Evolutionary conservation across 192 early-diverging fungal genomes (phyloP), one percentile per base, ranked within the genome.

Genomic region (Coemansia sp.): DNA sequence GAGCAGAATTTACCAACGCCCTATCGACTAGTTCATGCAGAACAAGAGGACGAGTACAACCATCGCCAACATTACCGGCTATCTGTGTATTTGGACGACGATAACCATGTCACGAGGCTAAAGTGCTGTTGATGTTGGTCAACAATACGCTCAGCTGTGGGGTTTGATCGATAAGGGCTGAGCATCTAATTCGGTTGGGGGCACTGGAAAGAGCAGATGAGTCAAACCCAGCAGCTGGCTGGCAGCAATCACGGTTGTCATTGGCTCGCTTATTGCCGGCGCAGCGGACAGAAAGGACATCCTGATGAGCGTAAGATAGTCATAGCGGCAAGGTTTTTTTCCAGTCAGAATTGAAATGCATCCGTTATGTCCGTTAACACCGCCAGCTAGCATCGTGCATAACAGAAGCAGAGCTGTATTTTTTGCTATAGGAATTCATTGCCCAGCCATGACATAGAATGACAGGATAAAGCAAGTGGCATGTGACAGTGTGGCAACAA

Each of bases 51-150:
- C 69, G 75, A 77, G 64, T 77, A 75, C 64, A 83, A 75, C 38
- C 72, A 83, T 61, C 67, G 75, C 12, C 75, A 83, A 59, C 80
- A 83, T 48, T 83, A 83, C 51, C 72, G 75, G n/a, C 45, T 77
- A 27, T 75, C 72, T 2, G 31, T 83, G 2, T 83, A 77, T 34
- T 41, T 77, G 38, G 80, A 82, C 41, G 74, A 82, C 37, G 48
- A 83, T 59, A 83, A 75, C 67, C 80, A 83, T 53, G 80, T 83
- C 14, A 83, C 80, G 55, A 83, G 75, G 67, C 75, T 77, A 5
- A 78, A 83, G 53, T 83, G 80, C 51, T 75, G 69, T 60, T 83
- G 63, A 60, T 9, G 9, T 21, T 48, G 46, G 44, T 6, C 14
- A 44, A 4, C 15, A 12, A 44, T 44, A 44, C 32, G 4, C 32